These are phyloP conservation scores for Suillus fuscotomentosus DNA, from an alignment of 768 basidiomycete species.

Conservation along the genomic window DNA sequence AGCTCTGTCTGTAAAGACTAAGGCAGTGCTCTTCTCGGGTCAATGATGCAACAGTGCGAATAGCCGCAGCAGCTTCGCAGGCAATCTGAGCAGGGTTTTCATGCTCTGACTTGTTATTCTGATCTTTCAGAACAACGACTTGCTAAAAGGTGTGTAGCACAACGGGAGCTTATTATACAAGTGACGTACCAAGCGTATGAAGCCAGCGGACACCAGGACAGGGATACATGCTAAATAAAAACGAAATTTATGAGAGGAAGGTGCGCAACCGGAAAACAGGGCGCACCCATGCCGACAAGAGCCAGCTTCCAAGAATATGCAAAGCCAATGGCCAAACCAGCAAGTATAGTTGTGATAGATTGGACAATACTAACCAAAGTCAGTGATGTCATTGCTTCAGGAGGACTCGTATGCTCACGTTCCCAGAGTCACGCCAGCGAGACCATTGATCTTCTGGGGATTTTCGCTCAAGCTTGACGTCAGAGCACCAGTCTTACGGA, in stretches of 20 bases:
- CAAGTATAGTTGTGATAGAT: conserved; percentile 61
- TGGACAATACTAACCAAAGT: conserved; percentile 64
- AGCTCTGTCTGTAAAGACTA: conserved; percentile 58
- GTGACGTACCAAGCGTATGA: conserved; percentile 68
- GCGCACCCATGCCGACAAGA: conserved; percentile 75
- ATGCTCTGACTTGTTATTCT: conserved; percentile 76
- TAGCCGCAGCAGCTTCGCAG: conserved; percentile 88
- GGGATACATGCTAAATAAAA: conserved; percentile 58
- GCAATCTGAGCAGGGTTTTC: conserved; percentile 85
- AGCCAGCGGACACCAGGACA: conserved; percentile 67
- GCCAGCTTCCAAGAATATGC: conserved; percentile 74
- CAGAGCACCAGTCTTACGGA: conserved; percentile 67
- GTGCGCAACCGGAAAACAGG: background rate
- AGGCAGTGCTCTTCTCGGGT: conserved; percentile 85
- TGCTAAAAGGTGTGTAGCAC: conserved; percentile 35
- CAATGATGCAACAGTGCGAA: conserved; percentile 86
- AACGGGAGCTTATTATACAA: background rate
- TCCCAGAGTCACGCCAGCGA: conserved; percentile 86
- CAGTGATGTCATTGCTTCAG: background rate
- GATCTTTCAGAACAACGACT: conserved; percentile 87
- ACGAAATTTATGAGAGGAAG: background rate
- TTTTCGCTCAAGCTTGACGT: conserved; percentile 80
- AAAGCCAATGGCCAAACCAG: conserved; percentile 76
- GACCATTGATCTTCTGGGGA: conserved; percentile 85
- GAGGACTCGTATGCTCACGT: conserved; percentile 40